Evolutionary conservation across 2,329 filamentous ascomycete species (phyloP).

Genomic region (Aspergillus vadensis): DNA sequence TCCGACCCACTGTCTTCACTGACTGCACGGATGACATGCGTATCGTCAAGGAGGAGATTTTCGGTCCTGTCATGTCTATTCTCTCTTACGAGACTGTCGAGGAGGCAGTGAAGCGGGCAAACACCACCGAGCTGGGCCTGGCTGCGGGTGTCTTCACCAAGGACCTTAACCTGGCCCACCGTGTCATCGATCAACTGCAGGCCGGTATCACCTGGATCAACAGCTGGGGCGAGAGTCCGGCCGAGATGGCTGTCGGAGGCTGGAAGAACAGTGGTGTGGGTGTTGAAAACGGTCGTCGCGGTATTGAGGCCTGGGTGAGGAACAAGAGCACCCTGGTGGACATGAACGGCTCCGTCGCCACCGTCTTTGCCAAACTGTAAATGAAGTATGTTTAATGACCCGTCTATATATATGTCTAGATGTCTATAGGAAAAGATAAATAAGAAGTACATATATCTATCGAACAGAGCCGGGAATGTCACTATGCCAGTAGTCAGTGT

Average conservation of each 20-base stretch:
- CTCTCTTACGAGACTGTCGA: slow-evolving; percentile 71
- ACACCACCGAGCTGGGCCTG: slow-evolving; percentile 74
- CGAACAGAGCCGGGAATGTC: too few relatives aligned
- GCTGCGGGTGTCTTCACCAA: slow-evolving; percentile 82
- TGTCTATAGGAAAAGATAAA: not conserved
- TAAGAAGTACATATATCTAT: not conserved
- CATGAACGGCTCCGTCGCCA: slow-evolving; percentile 70
- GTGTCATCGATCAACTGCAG: slow-evolving; percentile 69
- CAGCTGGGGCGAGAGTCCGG: slow-evolving; percentile 88
- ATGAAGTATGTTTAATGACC: not conserved
- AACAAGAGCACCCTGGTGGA: slow-evolving; percentile 90
- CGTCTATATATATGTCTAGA: not conserved
- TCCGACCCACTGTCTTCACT: slow-evolving; percentile 80
- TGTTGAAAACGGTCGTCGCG: slow-evolving; percentile 79
- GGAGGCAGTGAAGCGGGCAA: slow-evolving; percentile 71
- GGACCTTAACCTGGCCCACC: slow-evolving; percentile 72
- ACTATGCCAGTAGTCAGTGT: too few relatives aligned
- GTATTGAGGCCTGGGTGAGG: slow-evolving; percentile 77
- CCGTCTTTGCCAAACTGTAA: slow-evolving; percentile 72
- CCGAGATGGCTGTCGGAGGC: slow-evolving; percentile 88
- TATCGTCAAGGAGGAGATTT: slow-evolving; percentile 81
- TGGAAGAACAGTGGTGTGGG: slow-evolving; percentile 91
- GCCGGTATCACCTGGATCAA: slow-evolving; percentile 92
- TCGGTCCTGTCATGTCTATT: slow-evolving; percentile 83
- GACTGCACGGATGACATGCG: slow-evolving; percentile 82